phyloP scores from a whole-genome alignment of 768 basidiomycete species.

The Galerina sulciceps region DNA sequence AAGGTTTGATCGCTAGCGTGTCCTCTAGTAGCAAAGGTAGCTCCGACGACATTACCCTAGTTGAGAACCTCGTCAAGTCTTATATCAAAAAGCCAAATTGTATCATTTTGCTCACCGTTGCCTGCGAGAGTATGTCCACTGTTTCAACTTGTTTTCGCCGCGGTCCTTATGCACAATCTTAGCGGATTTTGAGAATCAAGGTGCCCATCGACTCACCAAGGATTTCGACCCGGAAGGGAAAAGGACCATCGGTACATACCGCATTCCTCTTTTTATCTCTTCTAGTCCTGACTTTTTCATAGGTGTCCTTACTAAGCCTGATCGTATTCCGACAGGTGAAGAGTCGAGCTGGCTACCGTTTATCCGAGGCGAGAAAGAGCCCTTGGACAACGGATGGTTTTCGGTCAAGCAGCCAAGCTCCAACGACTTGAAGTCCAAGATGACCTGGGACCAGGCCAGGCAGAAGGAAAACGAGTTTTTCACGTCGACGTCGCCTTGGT shows the following conservation, averaged over 20 bases:
- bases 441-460: slow-evolving; percentile 67
- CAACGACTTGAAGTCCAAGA: slow-evolving; percentile 49
- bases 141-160: background rate
- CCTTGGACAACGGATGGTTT: slow-evolving; percentile 61
- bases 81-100: slow-evolving; percentile 70
- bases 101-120: slow-evolving; percentile 59
- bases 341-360: slow-evolving; percentile 59
- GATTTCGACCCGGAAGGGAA: slow-evolving; percentile 61
- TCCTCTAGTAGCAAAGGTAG: slow-evolving; percentile 45
- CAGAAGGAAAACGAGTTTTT: slow-evolving; percentile 62
- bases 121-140: slow-evolving; percentile 63
- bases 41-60: slow-evolving; percentile 60
- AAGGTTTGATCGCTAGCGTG: slow-evolving; percentile 65
- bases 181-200: slow-evolving; percentile 86
- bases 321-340: slow-evolving; percentile 47
- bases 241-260: slow-evolving; percentile 68
- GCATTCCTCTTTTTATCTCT: background rate
- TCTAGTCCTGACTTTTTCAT: background rate
- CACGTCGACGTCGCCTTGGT: slow-evolving; percentile 54
- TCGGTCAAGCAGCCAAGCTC: slow-evolving; percentile 62
- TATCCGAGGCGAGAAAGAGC: slow-evolving; percentile 56
- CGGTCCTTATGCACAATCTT: background rate
- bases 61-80: slow-evolving; percentile 56
- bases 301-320: slow-evolving; percentile 73
- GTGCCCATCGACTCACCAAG: slow-evolving; percentile 69